Percentiles rank a stretch among this genome's conserved stretches.
phyloP scores from a whole-genome alignment of 2,329 filamentous ascomycete species.

The Paraconiothyrium sp. region DNA sequence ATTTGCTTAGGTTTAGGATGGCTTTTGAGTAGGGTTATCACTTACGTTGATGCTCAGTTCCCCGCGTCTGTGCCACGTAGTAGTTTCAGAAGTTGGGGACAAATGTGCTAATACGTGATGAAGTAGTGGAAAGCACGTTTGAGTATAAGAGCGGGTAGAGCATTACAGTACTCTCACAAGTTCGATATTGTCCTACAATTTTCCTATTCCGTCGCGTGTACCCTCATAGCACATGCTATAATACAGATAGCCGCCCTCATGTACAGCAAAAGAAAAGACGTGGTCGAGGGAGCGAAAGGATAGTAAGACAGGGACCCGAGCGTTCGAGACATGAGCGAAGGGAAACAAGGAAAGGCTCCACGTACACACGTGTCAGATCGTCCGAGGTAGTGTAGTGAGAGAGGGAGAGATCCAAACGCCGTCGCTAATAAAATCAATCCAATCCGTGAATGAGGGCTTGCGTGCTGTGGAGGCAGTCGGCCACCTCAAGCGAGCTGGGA shows the following conservation, averaged over 20 bases:
- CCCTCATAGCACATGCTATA: conserved; percentile 5
- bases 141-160: too few species aligned
- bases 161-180: not conserved
- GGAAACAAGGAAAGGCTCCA: conserved; percentile 15
- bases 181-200: not conserved
- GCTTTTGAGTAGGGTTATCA: not conserved
- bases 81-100: too few species aligned
- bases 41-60: too few species aligned
- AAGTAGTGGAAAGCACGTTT: too few species aligned
- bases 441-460: conserved; percentile 11
- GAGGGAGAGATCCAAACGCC: conserved; percentile 38
- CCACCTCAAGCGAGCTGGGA: conserved; percentile 4
- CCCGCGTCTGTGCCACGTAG: too few species aligned
- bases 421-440: conserved; percentile 39
- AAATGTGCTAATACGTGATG: too few species aligned
- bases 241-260: conserved; percentile 10
- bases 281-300: conserved; percentile 3
- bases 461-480: not conserved
- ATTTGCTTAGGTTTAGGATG: too few species aligned
- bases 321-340: conserved; percentile 20
- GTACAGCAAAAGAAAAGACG: not conserved
- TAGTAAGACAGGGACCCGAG: conserved; percentile 33
- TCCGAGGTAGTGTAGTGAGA: conserved; percentile 2
- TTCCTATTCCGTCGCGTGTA: not conserved
- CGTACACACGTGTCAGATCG: not conserved